Evolutionary conservation across 23 red algal species (phyloP), one percentile per base, ranked within the genome.

Genomic region (Gracilaria domingensis): DNA sequence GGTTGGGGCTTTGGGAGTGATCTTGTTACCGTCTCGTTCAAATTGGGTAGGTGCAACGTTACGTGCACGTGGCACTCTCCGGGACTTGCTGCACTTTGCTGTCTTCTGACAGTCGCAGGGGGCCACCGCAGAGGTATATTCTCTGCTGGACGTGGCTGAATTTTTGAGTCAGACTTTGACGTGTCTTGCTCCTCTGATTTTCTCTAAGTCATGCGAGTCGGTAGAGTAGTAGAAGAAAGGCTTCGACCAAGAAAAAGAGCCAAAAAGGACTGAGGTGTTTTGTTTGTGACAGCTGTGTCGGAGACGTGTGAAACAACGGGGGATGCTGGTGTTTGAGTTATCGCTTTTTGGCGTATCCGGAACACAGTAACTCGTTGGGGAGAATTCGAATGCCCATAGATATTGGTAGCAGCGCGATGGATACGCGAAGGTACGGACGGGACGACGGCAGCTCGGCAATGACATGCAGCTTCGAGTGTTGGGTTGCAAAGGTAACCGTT

Each of bases 231-330:
- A 30, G 38, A 28, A 8, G 72, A 48, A 14, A 26, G 2, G 26
- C 72, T 77, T 77, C 72, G 72, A 77, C 72, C 72, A 49, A 77
- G 72, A 50, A 77, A 77, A 34, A 40, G 72, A 25, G 20, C 26
- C 20, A 77, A 33, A 26, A 77, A 77, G 6, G 72, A 77, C 38
- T 77, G 72, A 25, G 45, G 40, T 50, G 72, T 5, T 28, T 40
- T 25, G 23, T 11, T 51, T 30, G 13, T 25, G 45, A 77, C 38
- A 20, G 9, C 72, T 26, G 72, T 77, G 4, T 77, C 64, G 26
- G 64, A 69, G 7, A 36, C 29, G 13, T 69, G 64, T 37, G 64
- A 37, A 69, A 37, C 28, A 12, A 13, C 33, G 64, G 64, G 30
- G 64, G 32, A 37, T 5, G 36, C 32, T 69, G 64, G 64, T 36